phyloP scores from a whole-genome alignment of 1,139 yeast genomes.

The Debaryomyces subglobosus region DNA sequence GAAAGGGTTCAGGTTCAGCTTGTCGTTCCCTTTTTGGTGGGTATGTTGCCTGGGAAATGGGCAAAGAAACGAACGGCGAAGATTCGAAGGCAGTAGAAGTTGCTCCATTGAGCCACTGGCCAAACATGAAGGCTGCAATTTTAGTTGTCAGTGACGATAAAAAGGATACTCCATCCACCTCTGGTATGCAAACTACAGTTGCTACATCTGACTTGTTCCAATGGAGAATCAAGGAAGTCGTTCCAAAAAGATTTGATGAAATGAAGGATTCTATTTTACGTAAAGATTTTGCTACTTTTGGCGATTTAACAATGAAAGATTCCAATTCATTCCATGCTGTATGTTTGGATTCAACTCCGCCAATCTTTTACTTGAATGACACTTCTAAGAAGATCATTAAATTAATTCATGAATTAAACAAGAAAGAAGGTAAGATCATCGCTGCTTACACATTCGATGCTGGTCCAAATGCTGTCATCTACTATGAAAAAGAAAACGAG shows the following conservation, averaged over 20 bases:
- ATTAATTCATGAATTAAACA: constrained; percentile 78
- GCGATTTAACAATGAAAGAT: constrained; percentile 90
- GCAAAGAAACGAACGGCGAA: constrained; percentile 65
- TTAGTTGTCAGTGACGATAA: constrained; percentile 90
- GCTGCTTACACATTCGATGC: constrained; percentile 99
- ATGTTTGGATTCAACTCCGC: constrained; percentile 93
- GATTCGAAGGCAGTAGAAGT: constrained; percentile 94
- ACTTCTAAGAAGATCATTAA: constrained; percentile 89
- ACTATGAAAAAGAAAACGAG: constrained; percentile 79
- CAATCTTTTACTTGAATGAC: constrained; percentile 93
- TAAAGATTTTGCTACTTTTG: constrained; percentile 79
- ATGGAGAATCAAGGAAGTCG: constrained; percentile 76
- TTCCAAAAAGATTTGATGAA: constrained; percentile 77
- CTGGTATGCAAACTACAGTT: constrained; percentile 96
- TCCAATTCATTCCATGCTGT: constrained; percentile 98
- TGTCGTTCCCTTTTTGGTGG: constrained; percentile 97
- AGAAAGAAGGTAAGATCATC: constrained; percentile 59
- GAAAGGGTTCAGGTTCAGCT: constrained; percentile 98
- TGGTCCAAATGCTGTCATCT: constrained; percentile 97
- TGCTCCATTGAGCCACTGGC: constrained; percentile 87
- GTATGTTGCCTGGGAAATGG: constrained; percentile 99
- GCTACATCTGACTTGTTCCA: constrained; percentile 83
- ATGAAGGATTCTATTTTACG: constrained; percentile 77
- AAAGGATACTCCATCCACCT: constrained; percentile 92
- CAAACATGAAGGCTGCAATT: constrained; percentile 87